Base-by-base conservation (phyloP, 495 filamentous ascomycete genomes). In the Penicillium tannophilum region DNA sequence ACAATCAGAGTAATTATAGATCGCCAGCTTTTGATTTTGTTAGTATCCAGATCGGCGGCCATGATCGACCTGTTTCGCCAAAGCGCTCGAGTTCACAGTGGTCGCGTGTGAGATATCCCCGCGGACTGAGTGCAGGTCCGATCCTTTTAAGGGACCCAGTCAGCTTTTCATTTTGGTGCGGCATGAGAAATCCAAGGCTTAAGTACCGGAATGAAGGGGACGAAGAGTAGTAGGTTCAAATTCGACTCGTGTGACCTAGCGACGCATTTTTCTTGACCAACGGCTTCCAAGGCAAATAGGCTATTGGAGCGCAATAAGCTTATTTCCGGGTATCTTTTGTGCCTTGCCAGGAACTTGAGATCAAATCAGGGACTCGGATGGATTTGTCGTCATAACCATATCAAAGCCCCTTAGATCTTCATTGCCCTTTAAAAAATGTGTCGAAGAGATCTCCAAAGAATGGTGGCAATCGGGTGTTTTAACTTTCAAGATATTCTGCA, bases 1-100 rank as follows among this genome's bases (percentile, higher is more conserved):
- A 86, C 75, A 33, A 89, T 69, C 23, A 89, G 75, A 5, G 85
- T 87, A 43, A 87, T 68, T 46, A 88, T 88, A 31, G 86, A 87
- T 55, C 77, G 72, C 86, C 84, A 87, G 11, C 76, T 62, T 46
- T 67, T 80, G 62, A 89, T 87, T 60, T 74, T 63, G 41, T 59
- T 70, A 14, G 81, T 84, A 57, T 84, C 72, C 19, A 79, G 71
- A 39, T 76, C 65, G 39, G 77, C 65, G 16, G 63, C 52, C 79
- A 80, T 81, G 53, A 67, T 72, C 28, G 49, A 39, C 28, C 31
- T 19, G 4, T 36, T 52, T 23, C 12, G 12, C 48, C 12, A 14
- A 28, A 28, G 28, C 28, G 28, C 17, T 20, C 16, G 10, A 11
- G 33, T 36, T 36, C 19, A 44, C 23, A 20, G 30, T 41, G 10